Conservation (phyloP, 305 asterid genomes). For the Rubia tinctorum region DNA sequence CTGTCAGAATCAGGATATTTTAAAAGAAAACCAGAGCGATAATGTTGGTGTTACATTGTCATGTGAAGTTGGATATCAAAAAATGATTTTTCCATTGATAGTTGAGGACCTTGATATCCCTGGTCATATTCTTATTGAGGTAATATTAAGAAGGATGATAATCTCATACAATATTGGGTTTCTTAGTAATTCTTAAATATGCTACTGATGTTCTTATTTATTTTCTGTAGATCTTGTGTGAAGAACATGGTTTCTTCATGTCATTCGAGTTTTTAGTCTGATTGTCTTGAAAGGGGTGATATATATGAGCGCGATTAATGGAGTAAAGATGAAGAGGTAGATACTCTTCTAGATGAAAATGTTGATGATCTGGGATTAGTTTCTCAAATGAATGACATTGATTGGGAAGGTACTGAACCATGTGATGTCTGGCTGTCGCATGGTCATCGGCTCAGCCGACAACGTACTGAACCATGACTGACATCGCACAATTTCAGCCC, state of each 20-base stretch:
- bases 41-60: conserved; percentile 67
- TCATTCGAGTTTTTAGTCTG: conserved; percentile 69
- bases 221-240: conserved; percentile 58
- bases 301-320: conserved; percentile 59
- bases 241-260: conserved; percentile 67
- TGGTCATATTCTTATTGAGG: conserved; percentile 88
- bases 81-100: conserved; percentile 67
- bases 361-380: too few species aligned
- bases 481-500: too few species aligned
- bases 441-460: too few species aligned
- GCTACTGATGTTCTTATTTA: not conserved
- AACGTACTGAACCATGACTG: too few species aligned
- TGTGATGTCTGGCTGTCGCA: too few species aligned
- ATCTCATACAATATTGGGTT: not conserved
- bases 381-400: too few species aligned
- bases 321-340: too few species aligned
- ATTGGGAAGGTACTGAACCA: too few species aligned
- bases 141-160: conserved; percentile 16
- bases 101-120: conserved; percentile 74
- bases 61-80: conserved; percentile 69
- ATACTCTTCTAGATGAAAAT: too few species aligned
- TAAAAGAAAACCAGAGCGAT: conserved; percentile 21
- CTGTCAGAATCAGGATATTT: conserved; percentile 30
- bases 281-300: conserved; percentile 66
- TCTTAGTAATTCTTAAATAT: not conserved